Percentiles rank a stretch among this genome's conserved stretches.
These are phyloP conservation scores for Davidsoniella australis DNA, from an alignment of 2,329 filamentous ascomycete species.

Conservation along the genomic window DNA sequence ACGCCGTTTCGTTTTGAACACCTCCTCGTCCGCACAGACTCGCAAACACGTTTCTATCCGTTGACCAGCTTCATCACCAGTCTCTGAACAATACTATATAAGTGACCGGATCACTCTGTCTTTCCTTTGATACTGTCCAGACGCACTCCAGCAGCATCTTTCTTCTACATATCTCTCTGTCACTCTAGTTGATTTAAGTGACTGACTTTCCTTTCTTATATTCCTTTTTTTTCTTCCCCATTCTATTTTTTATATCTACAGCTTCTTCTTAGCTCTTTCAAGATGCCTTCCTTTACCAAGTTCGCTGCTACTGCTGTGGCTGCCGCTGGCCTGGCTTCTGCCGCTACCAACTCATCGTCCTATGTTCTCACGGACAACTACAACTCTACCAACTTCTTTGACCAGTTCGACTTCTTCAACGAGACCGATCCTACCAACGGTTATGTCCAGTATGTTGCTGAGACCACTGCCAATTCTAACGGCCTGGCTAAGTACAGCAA, in stretches of 20 bases:
- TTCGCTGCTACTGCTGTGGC: neutral
- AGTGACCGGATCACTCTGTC: too few species aligned
- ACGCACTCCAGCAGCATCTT: neutral
- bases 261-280: neutral
- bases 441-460: slow-evolving; percentile 52
- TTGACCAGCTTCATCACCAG: too few species aligned
- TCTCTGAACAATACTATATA: too few species aligned
- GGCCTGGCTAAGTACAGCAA: slow-evolving; percentile 41
- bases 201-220: neutral
- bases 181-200: too few species aligned
- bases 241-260: neutral
- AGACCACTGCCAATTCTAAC: slow-evolving; percentile 35
- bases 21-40: too few species aligned
- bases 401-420: slow-evolving; percentile 37
- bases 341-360: slow-evolving; percentile 14
- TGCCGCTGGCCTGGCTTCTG: neutral
- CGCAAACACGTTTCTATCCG: too few species aligned
- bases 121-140: neutral
- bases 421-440: slow-evolving; percentile 54
- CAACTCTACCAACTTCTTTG: slow-evolving; percentile 38
- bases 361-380: slow-evolving; percentile 33
- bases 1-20: too few species aligned
- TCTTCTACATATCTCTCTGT: too few species aligned
- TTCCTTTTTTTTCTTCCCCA: slow-evolving; percentile 2
- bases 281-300: slow-evolving; percentile 9